Percentiles rank a stretch among this genome's conserved stretches.
Evolutionary conservation across 495 filamentous ascomycete genomes (phyloP).

Genomic region (Penicillium riverlandense): DNA sequence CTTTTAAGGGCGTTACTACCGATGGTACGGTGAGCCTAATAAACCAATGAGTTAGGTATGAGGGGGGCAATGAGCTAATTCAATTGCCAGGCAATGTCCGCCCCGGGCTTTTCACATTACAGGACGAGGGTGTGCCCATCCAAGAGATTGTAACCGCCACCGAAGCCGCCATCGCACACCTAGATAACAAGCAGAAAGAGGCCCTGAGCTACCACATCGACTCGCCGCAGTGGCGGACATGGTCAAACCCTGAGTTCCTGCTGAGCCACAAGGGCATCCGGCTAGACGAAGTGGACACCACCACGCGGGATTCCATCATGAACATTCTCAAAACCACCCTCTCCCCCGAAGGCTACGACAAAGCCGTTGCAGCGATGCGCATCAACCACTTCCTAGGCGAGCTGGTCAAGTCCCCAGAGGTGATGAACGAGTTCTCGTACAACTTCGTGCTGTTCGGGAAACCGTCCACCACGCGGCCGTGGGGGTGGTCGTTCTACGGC

Average conservation of each 20-base stretch:
- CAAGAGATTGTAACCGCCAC: constrained; percentile 44
- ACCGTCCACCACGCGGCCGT: constrained; percentile 46
- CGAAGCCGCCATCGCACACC: constrained; percentile 28
- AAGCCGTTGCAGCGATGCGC: constrained; percentile 61
- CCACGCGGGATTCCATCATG: constrained; percentile 41
- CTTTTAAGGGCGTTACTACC: constrained; percentile 63
- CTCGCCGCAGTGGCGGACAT: constrained; percentile 64
- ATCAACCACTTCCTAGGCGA: constrained; percentile 75
- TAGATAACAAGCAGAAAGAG: constrained; percentile 41
- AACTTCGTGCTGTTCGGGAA: constrained; percentile 60
- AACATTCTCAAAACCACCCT: constrained; percentile 48
- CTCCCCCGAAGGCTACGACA: constrained; percentile 62
- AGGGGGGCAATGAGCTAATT: too few relatives aligned
- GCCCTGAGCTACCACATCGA: constrained; percentile 53
- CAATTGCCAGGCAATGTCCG: constrained; percentile 40
- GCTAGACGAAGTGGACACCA: constrained; percentile 47
- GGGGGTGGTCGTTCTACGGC: constrained; percentile 71
- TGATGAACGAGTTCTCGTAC: constrained; percentile 70
- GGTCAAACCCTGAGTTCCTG: constrained; percentile 71
- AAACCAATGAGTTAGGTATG: too few relatives aligned
- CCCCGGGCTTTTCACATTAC: constrained; percentile 48
- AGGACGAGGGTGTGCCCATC: constrained; percentile 57
- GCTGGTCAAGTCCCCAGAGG: constrained; percentile 48
- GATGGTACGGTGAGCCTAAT: constrained; percentile 42
- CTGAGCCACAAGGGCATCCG: constrained; percentile 56